These are phyloP conservation scores for Didymella segeticola DNA, from an alignment of 2,329 filamentous ascomycete genomes.

Conservation along the genomic window DNA sequence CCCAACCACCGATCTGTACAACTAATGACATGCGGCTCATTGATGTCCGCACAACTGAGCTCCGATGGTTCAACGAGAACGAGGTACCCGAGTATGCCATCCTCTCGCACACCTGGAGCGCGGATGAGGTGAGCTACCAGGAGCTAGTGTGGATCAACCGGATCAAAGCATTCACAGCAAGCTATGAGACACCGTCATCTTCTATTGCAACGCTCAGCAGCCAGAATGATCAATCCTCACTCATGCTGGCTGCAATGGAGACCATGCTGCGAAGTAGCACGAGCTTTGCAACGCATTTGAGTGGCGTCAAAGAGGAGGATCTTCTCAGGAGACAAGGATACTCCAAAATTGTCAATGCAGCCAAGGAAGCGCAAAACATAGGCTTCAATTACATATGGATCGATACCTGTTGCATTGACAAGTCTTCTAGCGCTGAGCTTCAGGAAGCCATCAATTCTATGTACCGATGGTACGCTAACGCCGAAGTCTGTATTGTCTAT, in stretches of 20 bases:
- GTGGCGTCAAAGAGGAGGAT: conserved; percentile 17
- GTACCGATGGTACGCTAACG: conserved; percentile 28
- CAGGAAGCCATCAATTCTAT: conserved; percentile 35
- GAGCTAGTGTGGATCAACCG: conserved; percentile 23
- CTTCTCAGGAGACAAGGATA: conserved; percentile 22
- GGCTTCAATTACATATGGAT: conserved; percentile 29
- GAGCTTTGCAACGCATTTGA: conserved; percentile 14
- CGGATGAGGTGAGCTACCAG: conserved; percentile 27
- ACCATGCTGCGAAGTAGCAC: conserved; percentile 18
- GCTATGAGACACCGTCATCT: conserved; percentile 7
- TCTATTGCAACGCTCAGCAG: conserved; percentile 1
- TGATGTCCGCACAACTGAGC: conserved; percentile 31
- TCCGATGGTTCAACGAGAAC: conserved; percentile 31
- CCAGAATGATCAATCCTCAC: conserved; percentile 5
- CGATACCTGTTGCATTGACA: conserved; percentile 34
- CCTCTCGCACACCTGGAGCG: conserved; percentile 31
- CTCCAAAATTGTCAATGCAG: conserved; percentile 23
- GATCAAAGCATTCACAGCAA: conserved; percentile 16
- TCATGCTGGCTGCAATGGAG: conserved; percentile 23
- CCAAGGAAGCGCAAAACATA: conserved; percentile 14
- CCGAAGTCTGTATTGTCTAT: conserved; percentile 24
- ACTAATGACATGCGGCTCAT: conserved; percentile 35
- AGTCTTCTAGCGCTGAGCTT: conserved; percentile 27
- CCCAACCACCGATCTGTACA: not conserved
- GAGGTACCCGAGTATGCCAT: conserved; percentile 29